Base-by-base conservation (phyloP, 306 rosid species). In the Trifolium subterraneum region DNA sequence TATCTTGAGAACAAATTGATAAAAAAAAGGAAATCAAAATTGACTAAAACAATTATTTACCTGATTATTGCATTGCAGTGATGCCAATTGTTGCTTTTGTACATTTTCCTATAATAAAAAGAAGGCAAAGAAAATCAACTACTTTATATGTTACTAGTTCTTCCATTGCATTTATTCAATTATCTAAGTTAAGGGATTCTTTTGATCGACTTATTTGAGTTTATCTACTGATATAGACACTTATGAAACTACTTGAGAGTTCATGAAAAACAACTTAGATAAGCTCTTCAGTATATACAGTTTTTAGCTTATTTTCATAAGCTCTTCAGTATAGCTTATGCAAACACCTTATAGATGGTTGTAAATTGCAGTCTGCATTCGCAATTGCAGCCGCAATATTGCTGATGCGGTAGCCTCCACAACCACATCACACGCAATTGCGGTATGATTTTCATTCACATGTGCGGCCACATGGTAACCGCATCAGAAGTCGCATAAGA, bases 51-150 rank as follows among this genome's bases (percentile, higher is more conserved):
- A 59, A 38, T 35, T 70, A 62, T 82, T 84, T 80, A 91, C 98
- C 97, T 91, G 99, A 74, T 77, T 87, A 84, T 78, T 75, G 86
- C 92, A 85, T 55, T 90, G 95, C 50, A 94, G 61, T 41, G 97
- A 77, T 76, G 77, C 82, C 25, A 90, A 79, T 78, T 92, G 96
- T 64, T 88, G 96, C 83, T 92, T 92, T 80, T 88, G 90, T 29
- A 88, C 45, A 81, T 75, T 86, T 78, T 90, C 98, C 88, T 76
- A 68, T 60, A 35, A 68, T 60, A 35, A 70, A 22, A 22, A 62
- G 45, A 35, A 73, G 64, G 69, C 4, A 29, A 6, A 29, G 4
- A 4, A 29, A 29, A 29, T 29, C 33, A 29, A 29, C 33, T 27
- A 27, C 31, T 27, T 27, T 27, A 25, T 33, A 19, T 63, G 41